phyloP scores from a whole-genome alignment of 2,329 filamentous ascomycete genomes.

The Sphaerulina musiva region DNA sequence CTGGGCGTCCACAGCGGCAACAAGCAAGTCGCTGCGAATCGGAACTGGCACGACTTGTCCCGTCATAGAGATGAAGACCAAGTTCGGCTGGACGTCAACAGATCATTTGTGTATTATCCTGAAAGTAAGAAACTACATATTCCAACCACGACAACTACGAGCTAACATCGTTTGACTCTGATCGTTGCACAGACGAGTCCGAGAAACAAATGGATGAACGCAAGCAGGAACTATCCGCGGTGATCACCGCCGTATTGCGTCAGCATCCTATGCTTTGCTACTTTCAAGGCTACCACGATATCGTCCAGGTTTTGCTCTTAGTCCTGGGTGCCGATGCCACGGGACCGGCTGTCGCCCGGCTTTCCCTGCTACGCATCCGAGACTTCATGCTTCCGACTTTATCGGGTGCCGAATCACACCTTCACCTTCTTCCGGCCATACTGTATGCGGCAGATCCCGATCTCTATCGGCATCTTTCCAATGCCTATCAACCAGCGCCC shows the following conservation, averaged over 20 bases:
- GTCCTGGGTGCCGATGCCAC: constrained; percentile 64
- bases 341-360: constrained; percentile 61
- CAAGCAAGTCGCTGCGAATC: constrained; percentile 12
- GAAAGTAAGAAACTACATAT: constrained; percentile 50
- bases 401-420: constrained; percentile 70
- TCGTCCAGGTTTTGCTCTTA: constrained; percentile 88
- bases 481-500: constrained; percentile 50
- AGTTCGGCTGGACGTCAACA: constrained; percentile 83
- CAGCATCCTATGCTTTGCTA: constrained; percentile 80
- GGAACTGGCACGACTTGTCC: constrained; percentile 57
- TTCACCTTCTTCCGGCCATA: constrained; percentile 80
- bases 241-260: constrained; percentile 77
- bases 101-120: constrained; percentile 97
- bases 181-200: constrained; percentile 52
- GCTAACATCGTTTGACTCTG: neutral
- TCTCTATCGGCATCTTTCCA: constrained; percentile 58
- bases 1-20: constrained; percentile 36
- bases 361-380: constrained; percentile 83
- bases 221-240: constrained; percentile 67
- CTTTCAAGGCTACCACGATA: constrained; percentile 98
- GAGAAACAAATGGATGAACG: constrained; percentile 61
- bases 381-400: constrained; percentile 96
- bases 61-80: constrained; percentile 84
- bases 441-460: constrained; percentile 63
- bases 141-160: neutral